Percentiles rank a stretch among this genome's conserved stretches.
phyloP scores from a whole-genome alignment of 345 rosid genomes.

The Dipteronia dyeriana region DNA sequence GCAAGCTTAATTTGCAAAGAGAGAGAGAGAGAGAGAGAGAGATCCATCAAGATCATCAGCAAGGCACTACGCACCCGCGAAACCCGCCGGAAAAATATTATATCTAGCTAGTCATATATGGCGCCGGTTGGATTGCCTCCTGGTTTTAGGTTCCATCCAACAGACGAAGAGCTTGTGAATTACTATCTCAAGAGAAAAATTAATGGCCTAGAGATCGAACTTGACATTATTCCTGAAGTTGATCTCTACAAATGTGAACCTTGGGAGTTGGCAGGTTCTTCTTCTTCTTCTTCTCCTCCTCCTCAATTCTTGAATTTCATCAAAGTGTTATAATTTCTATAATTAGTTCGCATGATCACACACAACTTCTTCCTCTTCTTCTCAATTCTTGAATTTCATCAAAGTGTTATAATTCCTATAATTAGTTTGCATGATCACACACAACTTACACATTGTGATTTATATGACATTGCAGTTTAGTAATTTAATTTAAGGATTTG shows the following conservation, averaged over 20 bases:
- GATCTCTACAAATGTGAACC: slow-evolving; percentile 99
- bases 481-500: neutral
- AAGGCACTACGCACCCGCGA: too few species aligned
- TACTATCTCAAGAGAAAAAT: slow-evolving; percentile 89
- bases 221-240: slow-evolving; percentile 93
- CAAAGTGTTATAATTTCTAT: neutral
- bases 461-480: neutral
- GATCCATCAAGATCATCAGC: neutral
- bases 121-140: slow-evolving; percentile 87
- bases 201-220: slow-evolving; percentile 80
- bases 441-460: too few species aligned
- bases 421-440: neutral
- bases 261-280: slow-evolving; percentile 82
- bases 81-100: neutral
- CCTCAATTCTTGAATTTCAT: neutral
- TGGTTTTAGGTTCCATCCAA: slow-evolving; percentile 92
- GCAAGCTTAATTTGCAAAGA: neutral
- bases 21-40: slow-evolving; percentile 5
- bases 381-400: neutral
- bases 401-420: neutral
- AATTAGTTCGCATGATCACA: neutral
- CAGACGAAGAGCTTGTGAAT: slow-evolving; percentile 94
- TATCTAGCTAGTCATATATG: slow-evolving; percentile 27
- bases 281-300: neutral
- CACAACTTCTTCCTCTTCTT: neutral